Evolutionary conservation across 208 protist genomes (phyloP), one percentile per base, ranked within the genome.

Genomic region (Acanthamoeba royreba): DNA sequence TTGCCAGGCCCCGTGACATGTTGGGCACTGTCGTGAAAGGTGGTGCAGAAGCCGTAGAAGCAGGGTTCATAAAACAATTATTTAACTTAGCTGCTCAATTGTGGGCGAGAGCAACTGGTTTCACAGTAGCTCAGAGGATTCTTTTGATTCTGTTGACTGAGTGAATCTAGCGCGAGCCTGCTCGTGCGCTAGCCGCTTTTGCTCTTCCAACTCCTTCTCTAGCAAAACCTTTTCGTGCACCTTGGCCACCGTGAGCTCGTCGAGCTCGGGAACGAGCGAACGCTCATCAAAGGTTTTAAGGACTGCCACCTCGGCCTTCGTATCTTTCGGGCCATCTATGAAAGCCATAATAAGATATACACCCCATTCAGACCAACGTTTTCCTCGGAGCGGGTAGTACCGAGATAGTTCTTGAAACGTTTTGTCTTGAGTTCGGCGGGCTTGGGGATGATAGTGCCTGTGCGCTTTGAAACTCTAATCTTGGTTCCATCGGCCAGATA

Each of bases 371-470:
- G 5, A 17, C 4, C 55, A 25, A 5, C 55, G 4, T 28, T 28
- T 55, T 19, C 49, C 49, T 19, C 49, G 49, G 63, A 15, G 31
- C 63, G 8, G 22, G 53, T 3, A 17, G 17, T 74, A 74, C 63
- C 63, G 63, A 74, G 63, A 35, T 40, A 74, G 63, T 74, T 74
- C 63, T 74, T 85, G 40, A 85, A 85, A 28, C 45, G 40, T 43
- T 85, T 85, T 13, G 15, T 43, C 7, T 13, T 53, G 43, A 85
- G 74, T 25, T 85, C 45, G 40, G 74, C 25, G 74, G 85, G 53
- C 85, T 91, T 91, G 47, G 85, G 85, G 7, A 91, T 91, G 53
- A 91, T 22, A 22, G 58, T 72, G 58, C 85, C 85, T n/a, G 53
- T 91, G 25, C 40, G 40, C 53, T 91, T 91, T 28, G 85, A 91